phyloP scores from a whole-genome alignment of 371 early-diverging fungal genomes.

The Mortierella sp. region DNA sequence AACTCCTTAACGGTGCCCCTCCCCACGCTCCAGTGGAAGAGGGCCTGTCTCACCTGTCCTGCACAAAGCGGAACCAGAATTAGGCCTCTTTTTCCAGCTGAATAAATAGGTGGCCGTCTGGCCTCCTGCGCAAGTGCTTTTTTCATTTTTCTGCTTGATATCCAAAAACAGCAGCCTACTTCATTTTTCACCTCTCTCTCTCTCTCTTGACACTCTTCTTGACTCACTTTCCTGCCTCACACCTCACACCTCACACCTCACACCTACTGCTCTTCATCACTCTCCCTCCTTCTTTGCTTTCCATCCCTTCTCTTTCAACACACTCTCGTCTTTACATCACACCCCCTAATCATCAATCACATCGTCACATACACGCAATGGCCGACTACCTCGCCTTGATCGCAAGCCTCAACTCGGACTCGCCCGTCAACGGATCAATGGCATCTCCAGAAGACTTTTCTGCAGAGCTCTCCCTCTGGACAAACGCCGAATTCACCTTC shows the following conservation, averaged over 20 bases:
- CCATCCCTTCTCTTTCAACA: background rate
- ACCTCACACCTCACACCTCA: background rate
- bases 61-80: background rate
- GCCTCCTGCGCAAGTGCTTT: background rate
- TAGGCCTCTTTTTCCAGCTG: background rate
- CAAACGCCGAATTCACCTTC: slow-evolving; percentile 76
- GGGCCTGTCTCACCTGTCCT: background rate
- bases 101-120: background rate
- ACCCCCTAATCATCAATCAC: background rate
- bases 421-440: slow-evolving; percentile 22
- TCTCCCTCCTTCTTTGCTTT: background rate
- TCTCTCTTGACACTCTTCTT: background rate
- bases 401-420: slow-evolving; percentile 49
- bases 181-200: too few species aligned
- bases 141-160: background rate
- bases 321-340: background rate
- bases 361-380: background rate
- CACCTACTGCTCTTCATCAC: slow-evolving; percentile 4
- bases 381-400: slow-evolving; percentile 32
- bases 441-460: slow-evolving; percentile 49
- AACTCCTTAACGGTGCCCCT: background rate
- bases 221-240: background rate
- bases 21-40: background rate
- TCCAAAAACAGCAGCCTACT: background rate
- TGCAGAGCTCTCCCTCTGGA: slow-evolving; percentile 61